Base-by-base conservation (phyloP, 1,284 basidiomycete genomes). In the Ceratobasidium sp. region DNA sequence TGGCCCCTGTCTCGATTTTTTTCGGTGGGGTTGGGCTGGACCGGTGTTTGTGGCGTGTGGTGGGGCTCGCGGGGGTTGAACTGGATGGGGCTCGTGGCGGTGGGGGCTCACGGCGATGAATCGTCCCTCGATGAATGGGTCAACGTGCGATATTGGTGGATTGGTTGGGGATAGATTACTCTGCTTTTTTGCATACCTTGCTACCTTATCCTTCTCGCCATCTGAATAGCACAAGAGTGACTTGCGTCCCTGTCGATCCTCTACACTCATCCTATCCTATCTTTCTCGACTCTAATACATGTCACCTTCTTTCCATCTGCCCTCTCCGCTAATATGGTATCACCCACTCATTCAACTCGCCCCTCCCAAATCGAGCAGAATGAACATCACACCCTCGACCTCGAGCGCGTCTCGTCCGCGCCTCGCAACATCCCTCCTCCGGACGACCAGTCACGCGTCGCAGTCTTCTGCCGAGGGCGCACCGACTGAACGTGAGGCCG, bases 301-400 rank as follows among this genome's bases (percentile, higher is more conserved):
- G 10, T 18, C 44, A 8, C 18, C 38, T 38, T 10, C 38, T 7
- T 23, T 65, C 20, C 20, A 18, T 38, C 18, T 20, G 7, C 60
- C n/a, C 6, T 64, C 18, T 35, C 59, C 59, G 35, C 23, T 33
- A 30, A 30, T 30, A 30, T 30, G 27, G 2, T 30, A 30, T 30
- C 27, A 30, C 27, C 27, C 27, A 30, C 27, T 30, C 27, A 30
- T 30, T 30, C 38, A 41, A 41, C 38, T 41, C 38, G 10, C 10
- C 38, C 5, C 38, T 14, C 38, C 33, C 64, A 41, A 41, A n/a
- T 46, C 48, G 23, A 27, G 50, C 50, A 74, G 71, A 54, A 74
- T 74, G 71, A 74, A 74, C 59, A 48, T 74, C 23, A 64, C 71
- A 54, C 50, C 67, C 67, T 60, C 59, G 46, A 33, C 65, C 41